These are phyloP conservation scores for Elaeis guineensis DNA, from an alignment of 176 grass and related monocot genomes.

Conservation along the genomic window DNA sequence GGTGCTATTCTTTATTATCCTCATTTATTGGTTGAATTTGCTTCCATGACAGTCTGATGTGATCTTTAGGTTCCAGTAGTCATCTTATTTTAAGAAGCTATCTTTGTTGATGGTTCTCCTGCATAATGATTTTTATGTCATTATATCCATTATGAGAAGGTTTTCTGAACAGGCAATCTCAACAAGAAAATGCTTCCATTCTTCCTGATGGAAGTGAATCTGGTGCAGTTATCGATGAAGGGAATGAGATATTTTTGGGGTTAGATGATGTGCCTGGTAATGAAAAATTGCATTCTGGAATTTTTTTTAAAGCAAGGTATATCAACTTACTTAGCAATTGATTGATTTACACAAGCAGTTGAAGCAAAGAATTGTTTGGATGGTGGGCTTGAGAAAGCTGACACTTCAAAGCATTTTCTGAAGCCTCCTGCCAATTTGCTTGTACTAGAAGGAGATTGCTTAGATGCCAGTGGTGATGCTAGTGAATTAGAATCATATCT, in stretches of 20 bases:
- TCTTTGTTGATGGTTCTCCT: not conserved
- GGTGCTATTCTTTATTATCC: too few relatives aligned
- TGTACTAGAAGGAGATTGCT: constrained; percentile 94
- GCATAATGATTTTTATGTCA: constrained; percentile 4
- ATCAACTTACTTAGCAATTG: constrained; percentile 15
- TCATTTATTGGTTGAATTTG: too few relatives aligned
- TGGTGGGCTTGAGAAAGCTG: constrained; percentile 35
- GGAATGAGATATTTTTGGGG: constrained; percentile 61
- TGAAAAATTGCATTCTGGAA: not conserved
- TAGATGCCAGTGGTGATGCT: constrained; percentile 51
- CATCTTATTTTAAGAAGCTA: too few relatives aligned
- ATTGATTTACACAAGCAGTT: constrained; percentile 35
- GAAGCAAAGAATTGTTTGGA: constrained; percentile 69
- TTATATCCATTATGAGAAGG: constrained; percentile 11
- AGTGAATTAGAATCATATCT: constrained; percentile 83
- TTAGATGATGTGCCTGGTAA: constrained; percentile 90
- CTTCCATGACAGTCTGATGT: too few relatives aligned
- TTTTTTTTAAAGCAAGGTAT: constrained; percentile 3
- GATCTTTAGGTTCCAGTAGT: too few relatives aligned
- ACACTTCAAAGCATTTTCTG: constrained; percentile 34
- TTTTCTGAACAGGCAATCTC: constrained; percentile 44
- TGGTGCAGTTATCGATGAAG: constrained; percentile 34
- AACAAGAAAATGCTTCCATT: constrained; percentile 55
- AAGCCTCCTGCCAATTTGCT: constrained; percentile 87
- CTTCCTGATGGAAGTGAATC: constrained; percentile 40